Percentiles rank a stretch among this genome's conserved stretches.
phyloP scores from a whole-genome alignment of 352 stramenopile species.

The Pythium chondricola region DNA sequence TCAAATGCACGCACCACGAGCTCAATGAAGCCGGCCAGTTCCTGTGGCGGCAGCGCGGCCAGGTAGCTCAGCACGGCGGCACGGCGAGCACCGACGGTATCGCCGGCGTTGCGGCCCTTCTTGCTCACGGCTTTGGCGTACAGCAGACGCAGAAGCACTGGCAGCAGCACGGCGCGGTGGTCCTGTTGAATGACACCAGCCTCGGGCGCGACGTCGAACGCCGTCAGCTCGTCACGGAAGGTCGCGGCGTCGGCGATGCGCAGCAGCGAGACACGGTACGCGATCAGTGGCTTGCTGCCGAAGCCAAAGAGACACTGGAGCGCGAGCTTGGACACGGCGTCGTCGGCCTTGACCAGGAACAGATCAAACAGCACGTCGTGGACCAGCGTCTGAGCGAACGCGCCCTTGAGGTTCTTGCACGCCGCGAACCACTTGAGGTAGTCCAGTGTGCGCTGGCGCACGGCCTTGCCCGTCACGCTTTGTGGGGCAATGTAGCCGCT shows the following conservation, averaged over 20 bases:
- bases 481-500: constrained; percentile 12
- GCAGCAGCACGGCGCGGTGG: constrained; percentile 73
- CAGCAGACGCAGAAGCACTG: constrained; percentile 83
- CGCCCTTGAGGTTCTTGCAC: constrained; percentile 86
- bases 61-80: constrained; percentile 88
- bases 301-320: constrained; percentile 85
- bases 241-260: constrained; percentile 70
- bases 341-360: constrained; percentile 86
- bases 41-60: constrained; percentile 58
- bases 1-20: constrained; percentile 87
- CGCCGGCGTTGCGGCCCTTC: constrained; percentile 75
- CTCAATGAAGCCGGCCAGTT: constrained; percentile 84
- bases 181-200: constrained; percentile 66
- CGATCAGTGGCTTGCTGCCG: constrained; percentile 69
- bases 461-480: constrained; percentile 59
- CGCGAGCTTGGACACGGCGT: constrained; percentile 78
- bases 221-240: constrained; percentile 89
- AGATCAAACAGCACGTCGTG: constrained; percentile 80
- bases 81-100: constrained; percentile 82
- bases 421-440: constrained; percentile 75
- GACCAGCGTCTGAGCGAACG: constrained; percentile 71
- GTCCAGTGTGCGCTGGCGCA: constrained; percentile 75
- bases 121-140: constrained; percentile 89
- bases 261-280: constrained; percentile 85
- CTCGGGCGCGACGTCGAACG: constrained; percentile 77